These are phyloP conservation scores for Chaetomium tenue DNA, from an alignment of 495 filamentous ascomycete genomes.

Conservation along the genomic window DNA sequence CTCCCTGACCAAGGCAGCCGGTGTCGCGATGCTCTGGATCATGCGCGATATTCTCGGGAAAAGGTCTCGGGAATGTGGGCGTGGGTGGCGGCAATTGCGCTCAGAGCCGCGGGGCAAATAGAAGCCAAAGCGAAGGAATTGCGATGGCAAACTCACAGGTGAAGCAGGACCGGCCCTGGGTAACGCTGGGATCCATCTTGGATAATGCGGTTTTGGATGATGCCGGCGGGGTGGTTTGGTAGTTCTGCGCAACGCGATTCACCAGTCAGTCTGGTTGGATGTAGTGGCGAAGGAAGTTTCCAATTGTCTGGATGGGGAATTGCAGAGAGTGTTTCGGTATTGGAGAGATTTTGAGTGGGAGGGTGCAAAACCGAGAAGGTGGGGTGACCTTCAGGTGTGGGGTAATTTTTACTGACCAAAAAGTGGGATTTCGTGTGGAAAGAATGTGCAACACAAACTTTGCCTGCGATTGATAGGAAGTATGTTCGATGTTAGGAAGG, in stretches of 20 bases:
- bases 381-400: slow-evolving; percentile 29
- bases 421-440: slow-evolving; percentile 7
- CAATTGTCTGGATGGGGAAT: slow-evolving; percentile 20
- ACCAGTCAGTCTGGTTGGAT: slow-evolving; percentile 26
- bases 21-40: slow-evolving; percentile 8
- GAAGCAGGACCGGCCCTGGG: slow-evolving; percentile 45
- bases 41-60: neutral
- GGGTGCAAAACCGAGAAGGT: slow-evolving; percentile 29
- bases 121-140: slow-evolving; percentile 26
- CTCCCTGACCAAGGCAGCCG: slow-evolving; percentile 3
- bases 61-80: slow-evolving; percentile 1
- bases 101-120: slow-evolving; percentile 29
- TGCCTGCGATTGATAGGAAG: slow-evolving; percentile 5
- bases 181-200: slow-evolving; percentile 43
- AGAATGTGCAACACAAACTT: slow-evolving; percentile 21
- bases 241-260: slow-evolving; percentile 23
- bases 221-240: slow-evolving; percentile 14
- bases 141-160: slow-evolving; percentile 46
- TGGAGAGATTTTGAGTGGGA: slow-evolving; percentile 26
- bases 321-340: slow-evolving; percentile 25
- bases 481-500: slow-evolving; percentile 16
- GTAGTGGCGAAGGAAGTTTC: slow-evolving; percentile 28
- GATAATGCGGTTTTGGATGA: slow-evolving; percentile 17
- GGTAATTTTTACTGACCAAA: slow-evolving; percentile 25
- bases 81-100: slow-evolving; percentile 20